Evolutionary conservation across 108 stramenopile genomes (phyloP).

Genomic region (Fragilariopsis cylindrus): DNA sequence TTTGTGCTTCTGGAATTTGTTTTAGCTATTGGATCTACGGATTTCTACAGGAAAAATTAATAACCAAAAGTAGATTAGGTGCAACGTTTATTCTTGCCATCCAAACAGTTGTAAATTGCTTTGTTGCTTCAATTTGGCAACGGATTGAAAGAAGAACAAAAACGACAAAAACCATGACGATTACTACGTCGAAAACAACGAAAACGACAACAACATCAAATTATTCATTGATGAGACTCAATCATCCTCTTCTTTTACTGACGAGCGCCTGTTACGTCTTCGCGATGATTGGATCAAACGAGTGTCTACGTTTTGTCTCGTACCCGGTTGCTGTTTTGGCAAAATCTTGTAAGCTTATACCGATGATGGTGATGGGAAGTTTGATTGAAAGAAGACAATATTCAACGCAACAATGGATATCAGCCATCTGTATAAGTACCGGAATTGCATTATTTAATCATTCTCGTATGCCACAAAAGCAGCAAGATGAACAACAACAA

Average conservation of each 20-base stretch:
- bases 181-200: neutral
- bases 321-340: constrained; percentile 93
- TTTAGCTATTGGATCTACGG: constrained; percentile 80
- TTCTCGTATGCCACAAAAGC: constrained; percentile 51
- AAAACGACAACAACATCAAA: neutral
- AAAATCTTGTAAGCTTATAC: constrained; percentile 94
- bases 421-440: constrained; percentile 67
- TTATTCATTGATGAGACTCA: constrained; percentile 11
- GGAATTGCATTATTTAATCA: constrained; percentile 82
- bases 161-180: neutral
- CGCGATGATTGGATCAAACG: constrained; percentile 82
- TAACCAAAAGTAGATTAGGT: constrained; percentile 40
- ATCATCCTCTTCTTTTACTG: constrained; percentile 44
- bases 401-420: constrained; percentile 65
- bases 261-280: constrained; percentile 64
- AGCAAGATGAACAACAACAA: constrained; percentile 5
- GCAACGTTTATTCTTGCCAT: constrained; percentile 70
- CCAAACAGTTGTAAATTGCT: constrained; percentile 58
- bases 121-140: constrained; percentile 66
- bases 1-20: constrained; percentile 77
- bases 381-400: constrained; percentile 61
- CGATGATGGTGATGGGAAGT: constrained; percentile 85
- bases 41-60: constrained; percentile 71
- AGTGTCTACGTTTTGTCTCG: constrained; percentile 78
- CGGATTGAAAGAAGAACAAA: constrained; percentile 24